Evolutionary conservation across 495 filamentous ascomycete genomes (phyloP), one percentile per base, ranked within the genome.

Genomic region (Daldinia decipiens): DNA sequence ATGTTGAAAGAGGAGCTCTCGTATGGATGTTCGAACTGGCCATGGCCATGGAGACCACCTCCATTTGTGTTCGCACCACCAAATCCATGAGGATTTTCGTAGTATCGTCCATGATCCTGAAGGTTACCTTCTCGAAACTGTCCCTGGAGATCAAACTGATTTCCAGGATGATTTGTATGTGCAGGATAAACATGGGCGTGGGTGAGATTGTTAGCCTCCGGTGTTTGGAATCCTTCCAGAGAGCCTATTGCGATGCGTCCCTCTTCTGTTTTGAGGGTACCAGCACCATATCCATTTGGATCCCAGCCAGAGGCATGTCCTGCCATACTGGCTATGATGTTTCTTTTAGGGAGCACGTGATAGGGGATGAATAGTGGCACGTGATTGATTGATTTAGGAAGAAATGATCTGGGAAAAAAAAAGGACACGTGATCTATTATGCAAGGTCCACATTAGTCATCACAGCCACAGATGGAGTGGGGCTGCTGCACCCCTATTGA

Each of bases 21-120:
- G 4, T 47, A 47, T 1, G 43, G 43, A 11, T 47, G 43, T 19
- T 47, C 43, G 19, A 47, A 47, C 6, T 70, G 68, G 13, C 32
- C 58, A 50, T 66, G 62, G 15, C 58, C 52, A 19, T 66, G 68
- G 7, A 65, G 36, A 5, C 36, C 47, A 29, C 67, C 52, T 36
- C 59, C 59, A 12, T 64, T 47, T 11, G 43, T 24, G 21, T 24
- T 47, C 4, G 43, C 17, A 24, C 43, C 19, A 8, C 8, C 43
- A 47, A 47, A 47, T 8, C 19, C 43, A 11, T 47, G 19, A 3
- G 19, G 19, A 12, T 24, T 47, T 11, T 19, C 43, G 13, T 47
- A 47, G 21, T 47, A 47, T 47, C 43, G 43, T 3, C 43, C 43
- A 47, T 47, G 43, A 1, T 4, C 12, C 9, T 47, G 43, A 1